These are phyloP conservation scores for Botryotinia narcissicola DNA, from an alignment of 2,329 filamentous ascomycete species.

Conservation along the genomic window DNA sequence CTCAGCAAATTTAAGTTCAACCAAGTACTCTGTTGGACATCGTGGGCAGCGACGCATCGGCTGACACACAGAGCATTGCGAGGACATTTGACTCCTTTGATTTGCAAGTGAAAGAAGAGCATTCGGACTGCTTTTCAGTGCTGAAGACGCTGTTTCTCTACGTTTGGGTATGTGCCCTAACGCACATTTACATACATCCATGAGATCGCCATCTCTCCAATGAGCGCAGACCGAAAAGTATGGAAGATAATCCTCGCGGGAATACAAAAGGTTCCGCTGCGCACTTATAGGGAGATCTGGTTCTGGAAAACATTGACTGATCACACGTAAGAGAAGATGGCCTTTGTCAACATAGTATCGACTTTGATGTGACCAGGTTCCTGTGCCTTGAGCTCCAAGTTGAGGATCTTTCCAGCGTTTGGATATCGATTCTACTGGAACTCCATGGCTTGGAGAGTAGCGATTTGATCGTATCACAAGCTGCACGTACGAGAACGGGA, in stretches of 20 bases:
- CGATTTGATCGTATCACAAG: slow-evolving; percentile 50
- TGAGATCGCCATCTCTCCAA: slow-evolving; percentile 60
- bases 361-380: slow-evolving; percentile 52
- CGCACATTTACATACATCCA: slow-evolving; percentile 60
- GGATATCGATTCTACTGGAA: slow-evolving; percentile 46
- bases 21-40: slow-evolving; percentile 61
- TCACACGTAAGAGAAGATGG: slow-evolving; percentile 57
- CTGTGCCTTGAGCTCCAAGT: slow-evolving; percentile 38
- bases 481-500: slow-evolving; percentile 59
- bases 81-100: slow-evolving; percentile 45
- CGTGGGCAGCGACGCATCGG: slow-evolving; percentile 60
- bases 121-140: slow-evolving; percentile 36
- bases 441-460: slow-evolving; percentile 49
- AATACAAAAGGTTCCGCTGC: slow-evolving; percentile 56
- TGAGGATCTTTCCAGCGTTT: slow-evolving; percentile 50
- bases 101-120: slow-evolving; percentile 26
- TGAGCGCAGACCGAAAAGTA: slow-evolving; percentile 62
- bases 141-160: slow-evolving; percentile 39
- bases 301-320: slow-evolving; percentile 52
- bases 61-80: slow-evolving; percentile 53
- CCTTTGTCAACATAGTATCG: slow-evolving; percentile 53
- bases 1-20: slow-evolving; percentile 59
- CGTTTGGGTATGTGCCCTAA: slow-evolving; percentile 54
- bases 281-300: slow-evolving; percentile 50
- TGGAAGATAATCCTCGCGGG: slow-evolving; percentile 57